Evolutionary conservation across 768 basidiomycete genomes (phyloP).

Genomic region (Pseudohyphozyma bogoriensis): DNA sequence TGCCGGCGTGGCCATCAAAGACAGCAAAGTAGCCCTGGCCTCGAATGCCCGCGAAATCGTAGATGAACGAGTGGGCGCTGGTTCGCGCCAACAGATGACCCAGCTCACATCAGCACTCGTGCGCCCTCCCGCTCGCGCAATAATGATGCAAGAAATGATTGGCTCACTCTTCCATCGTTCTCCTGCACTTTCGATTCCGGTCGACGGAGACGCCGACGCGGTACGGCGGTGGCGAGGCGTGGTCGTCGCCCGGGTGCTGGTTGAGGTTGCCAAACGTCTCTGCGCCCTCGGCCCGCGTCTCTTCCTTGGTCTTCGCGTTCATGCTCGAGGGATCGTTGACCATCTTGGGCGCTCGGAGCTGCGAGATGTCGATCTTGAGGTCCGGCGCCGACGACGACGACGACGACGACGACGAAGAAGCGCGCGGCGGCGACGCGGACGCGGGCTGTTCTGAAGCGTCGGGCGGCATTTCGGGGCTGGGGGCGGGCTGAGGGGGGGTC

Average conservation of each 20-base stretch:
- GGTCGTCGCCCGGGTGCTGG: conserved; percentile 6
- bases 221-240: conserved; percentile 45
- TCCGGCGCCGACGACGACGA: neutral
- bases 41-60: conserved; percentile 72
- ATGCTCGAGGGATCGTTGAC: neutral
- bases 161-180: conserved; percentile 87
- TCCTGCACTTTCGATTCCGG: conserved; percentile 61
- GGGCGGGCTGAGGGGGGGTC: no score
- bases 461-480: no score
- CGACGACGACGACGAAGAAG: neutral
- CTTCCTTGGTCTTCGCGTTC: conserved; percentile 7
- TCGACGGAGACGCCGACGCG: conserved; percentile 67
- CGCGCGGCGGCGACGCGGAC: neutral
- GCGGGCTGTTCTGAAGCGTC: no score
- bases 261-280: conserved; percentile 25
- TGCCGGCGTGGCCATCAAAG: conserved; percentile 97
- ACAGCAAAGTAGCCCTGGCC: conserved; percentile 98
- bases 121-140: neutral
- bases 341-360: neutral
- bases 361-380: neutral
- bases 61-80: conserved; percentile 69
- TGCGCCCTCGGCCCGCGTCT: conserved; percentile 1
- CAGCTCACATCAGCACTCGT: neutral
- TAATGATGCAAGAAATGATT: neutral
- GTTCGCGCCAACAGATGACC: neutral